phyloP scores from a whole-genome alignment of 768 basidiomycete species.

The Coprinopsis cinerea region DNA sequence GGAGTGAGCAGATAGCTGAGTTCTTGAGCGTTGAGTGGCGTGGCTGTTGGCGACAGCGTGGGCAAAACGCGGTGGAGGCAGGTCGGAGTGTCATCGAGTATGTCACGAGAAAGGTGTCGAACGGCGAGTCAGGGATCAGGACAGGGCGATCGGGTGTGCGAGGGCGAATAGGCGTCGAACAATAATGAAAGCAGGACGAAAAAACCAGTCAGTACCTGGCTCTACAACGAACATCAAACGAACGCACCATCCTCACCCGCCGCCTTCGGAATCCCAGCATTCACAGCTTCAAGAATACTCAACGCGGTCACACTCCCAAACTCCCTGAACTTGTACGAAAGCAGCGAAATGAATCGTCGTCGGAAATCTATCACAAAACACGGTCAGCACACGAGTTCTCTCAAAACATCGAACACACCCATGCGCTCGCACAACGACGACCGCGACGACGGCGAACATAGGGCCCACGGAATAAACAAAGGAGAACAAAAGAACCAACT shows the following conservation, averaged over 20 bases:
- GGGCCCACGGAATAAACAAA: too few species aligned
- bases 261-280: constrained; percentile 47
- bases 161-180: too few species aligned
- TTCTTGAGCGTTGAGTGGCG: constrained; percentile 21
- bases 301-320: constrained; percentile 84
- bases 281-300: constrained; percentile 84
- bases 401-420: too few species aligned
- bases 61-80: background rate
- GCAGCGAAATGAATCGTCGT: constrained; percentile 77
- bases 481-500: constrained; percentile 11
- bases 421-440: too few species aligned
- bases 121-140: too few species aligned
- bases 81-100: background rate
- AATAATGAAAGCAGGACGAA: too few species aligned
- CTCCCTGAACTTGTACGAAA: constrained; percentile 93
- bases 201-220: too few species aligned
- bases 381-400: background rate
- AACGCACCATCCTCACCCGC: constrained; percentile 27
- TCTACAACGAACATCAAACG: too few species aligned
- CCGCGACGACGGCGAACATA: too few species aligned
- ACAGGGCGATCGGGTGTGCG: too few species aligned
- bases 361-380: constrained; percentile 72
- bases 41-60: background rate
- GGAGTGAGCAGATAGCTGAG: constrained; percentile 69
- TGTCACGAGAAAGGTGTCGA: background rate